Percentiles rank a stretch among this genome's conserved stretches.
Evolutionary conservation across 1,284 basidiomycete species (phyloP).

Genomic region (Cerioporus squamosus): DNA sequence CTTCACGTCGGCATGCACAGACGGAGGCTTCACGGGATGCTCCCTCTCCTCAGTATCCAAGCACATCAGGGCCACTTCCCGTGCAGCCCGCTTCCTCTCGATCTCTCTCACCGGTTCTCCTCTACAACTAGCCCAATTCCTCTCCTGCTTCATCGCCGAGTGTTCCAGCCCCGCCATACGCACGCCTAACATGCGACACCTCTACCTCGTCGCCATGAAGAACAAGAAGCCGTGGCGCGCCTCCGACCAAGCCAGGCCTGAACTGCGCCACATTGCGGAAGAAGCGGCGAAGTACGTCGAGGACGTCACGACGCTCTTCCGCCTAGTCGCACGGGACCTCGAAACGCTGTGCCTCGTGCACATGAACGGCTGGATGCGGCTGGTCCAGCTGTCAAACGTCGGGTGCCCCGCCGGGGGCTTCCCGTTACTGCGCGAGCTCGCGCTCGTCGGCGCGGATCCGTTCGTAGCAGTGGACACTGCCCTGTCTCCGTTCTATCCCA

Average conservation of each 20-base stretch:
- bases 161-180: not conserved
- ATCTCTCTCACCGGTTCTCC: not conserved
- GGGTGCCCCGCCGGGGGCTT: not conserved
- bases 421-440: slow-evolving; percentile 5
- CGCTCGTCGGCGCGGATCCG: slow-evolving; percentile 1
- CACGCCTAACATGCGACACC: slow-evolving; percentile 1
- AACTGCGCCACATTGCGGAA: not conserved
- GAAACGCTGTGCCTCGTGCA: not conserved
- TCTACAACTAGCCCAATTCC: not conserved
- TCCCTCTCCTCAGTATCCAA: not conserved
- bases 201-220: not conserved
- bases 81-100: not conserved
- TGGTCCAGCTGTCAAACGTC: not conserved
- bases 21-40: slow-evolving; percentile 7
- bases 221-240: not conserved
- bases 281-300: not conserved
- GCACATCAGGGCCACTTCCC: not conserved
- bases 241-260: not conserved
- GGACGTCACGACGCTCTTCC: not conserved
- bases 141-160: not conserved
- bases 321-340: not conserved
- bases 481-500: not conserved
- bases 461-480: not conserved
- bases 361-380: not conserved
- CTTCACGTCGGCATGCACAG: slow-evolving; percentile 5